These are phyloP conservation scores for Didymella keratinophila DNA, from an alignment of 2,329 filamentous ascomycete species.

Conservation along the genomic window DNA sequence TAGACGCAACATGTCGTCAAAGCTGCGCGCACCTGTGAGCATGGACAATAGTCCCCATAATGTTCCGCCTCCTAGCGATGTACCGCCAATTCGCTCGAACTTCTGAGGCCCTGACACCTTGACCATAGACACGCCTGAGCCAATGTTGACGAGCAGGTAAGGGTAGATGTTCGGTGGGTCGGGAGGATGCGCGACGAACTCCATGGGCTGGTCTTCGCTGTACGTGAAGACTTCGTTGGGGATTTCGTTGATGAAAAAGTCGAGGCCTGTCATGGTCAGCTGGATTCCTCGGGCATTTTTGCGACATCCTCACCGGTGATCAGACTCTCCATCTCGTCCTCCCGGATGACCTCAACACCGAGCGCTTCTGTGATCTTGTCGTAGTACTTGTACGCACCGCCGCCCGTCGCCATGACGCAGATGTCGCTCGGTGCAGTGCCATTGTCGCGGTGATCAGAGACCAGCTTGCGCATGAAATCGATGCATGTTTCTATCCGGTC, in stretches of 20 bases:
- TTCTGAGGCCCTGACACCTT: conserved; percentile 90
- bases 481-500: conserved; percentile 93
- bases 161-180: conserved; percentile 77
- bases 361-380: conserved; percentile 85
- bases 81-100: conserved; percentile 91
- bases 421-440: conserved; percentile 75
- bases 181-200: conserved; percentile 78
- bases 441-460: conserved; percentile 82
- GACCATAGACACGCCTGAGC: conserved; percentile 95
- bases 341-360: conserved; percentile 85
- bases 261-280: conserved; percentile 68
- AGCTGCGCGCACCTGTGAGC: conserved; percentile 90
- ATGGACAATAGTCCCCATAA: conserved; percentile 94
- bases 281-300: neutral
- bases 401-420: conserved; percentile 94
- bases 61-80: conserved; percentile 93
- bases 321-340: conserved; percentile 98
- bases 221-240: conserved; percentile 97
- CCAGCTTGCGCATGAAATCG: conserved; percentile 85
- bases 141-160: conserved; percentile 97
- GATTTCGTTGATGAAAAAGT: conserved; percentile 99
- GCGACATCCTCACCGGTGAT: conserved; percentile 74
- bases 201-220: conserved; percentile 82
- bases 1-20: conserved; percentile 95
- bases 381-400: conserved; percentile 96